These are phyloP conservation scores for Linnemannia hyalina DNA, from an alignment of 192 early-diverging fungal genomes.

Conservation along the genomic window DNA sequence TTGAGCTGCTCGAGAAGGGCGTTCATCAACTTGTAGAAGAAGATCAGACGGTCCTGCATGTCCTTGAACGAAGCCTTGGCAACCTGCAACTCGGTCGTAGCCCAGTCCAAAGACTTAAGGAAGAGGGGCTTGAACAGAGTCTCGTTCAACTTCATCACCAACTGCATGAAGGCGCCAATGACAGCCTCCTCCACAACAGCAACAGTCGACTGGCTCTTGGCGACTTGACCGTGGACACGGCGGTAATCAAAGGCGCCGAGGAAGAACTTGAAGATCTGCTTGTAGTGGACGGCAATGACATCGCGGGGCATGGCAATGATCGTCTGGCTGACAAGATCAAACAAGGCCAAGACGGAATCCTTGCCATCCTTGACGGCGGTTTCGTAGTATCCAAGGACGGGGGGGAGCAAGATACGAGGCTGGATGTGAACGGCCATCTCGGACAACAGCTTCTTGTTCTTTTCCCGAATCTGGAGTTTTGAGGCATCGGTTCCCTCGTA, in stretches of 20 bases:
- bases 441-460: conserved; percentile 58
- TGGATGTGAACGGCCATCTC: conserved; percentile 71
- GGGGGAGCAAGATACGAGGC: conserved; percentile 74
- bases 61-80: conserved; percentile 38
- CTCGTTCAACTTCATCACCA: conserved; percentile 95
- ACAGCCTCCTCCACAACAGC: conserved; percentile 75
- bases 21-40: conserved; percentile 62
- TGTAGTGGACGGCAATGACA: conserved; percentile 78
- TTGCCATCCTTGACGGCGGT: conserved; percentile 64
- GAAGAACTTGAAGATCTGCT: conserved; percentile 91
- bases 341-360: conserved; percentile 73
- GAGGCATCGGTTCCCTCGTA: conserved; percentile 52
- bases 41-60: conserved; percentile 44
- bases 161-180: conserved; percentile 81
- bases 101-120: conserved; percentile 89
- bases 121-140: conserved; percentile 95
- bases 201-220: conserved; percentile 49
- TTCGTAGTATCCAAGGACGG: conserved; percentile 67
- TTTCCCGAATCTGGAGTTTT: conserved; percentile 58
- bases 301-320: conserved; percentile 73
- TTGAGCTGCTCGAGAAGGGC: conserved; percentile 62
- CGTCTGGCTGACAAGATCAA: conserved; percentile 76
- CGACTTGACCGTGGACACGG: conserved; percentile 46
- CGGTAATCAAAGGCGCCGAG: conserved; percentile 72
- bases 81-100: conserved; percentile 60